A percentile compares a stretch with the other conserved stretches of the same genome.
Evolutionary conservation across 805 yeast species (phyloP).

Genomic region (Saccharomycopsis oosterbeekiorum): DNA sequence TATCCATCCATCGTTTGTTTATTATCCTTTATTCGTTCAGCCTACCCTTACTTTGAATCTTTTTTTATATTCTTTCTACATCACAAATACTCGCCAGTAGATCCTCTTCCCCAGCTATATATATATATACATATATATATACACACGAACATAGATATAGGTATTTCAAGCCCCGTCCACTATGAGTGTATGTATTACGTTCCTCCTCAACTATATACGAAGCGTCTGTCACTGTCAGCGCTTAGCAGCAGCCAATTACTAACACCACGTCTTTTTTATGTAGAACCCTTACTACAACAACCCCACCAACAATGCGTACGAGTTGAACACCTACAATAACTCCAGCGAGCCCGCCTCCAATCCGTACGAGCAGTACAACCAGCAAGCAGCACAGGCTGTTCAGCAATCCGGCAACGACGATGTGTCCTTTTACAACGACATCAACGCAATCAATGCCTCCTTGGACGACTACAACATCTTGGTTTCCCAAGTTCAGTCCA

Average conservation of each 20-base stretch:
- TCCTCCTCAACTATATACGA: too few relatives aligned
- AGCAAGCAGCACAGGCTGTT: neutral
- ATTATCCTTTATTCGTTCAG: too few relatives aligned
- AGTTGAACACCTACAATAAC: neutral
- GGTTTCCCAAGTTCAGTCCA: conserved; percentile 57
- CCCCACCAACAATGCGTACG: neutral
- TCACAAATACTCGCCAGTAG: too few relatives aligned
- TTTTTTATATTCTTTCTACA: too few relatives aligned
- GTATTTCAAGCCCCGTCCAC: too few relatives aligned
- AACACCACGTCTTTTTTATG: neutral
- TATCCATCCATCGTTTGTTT: too few relatives aligned
- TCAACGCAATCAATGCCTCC: conserved; percentile 57
- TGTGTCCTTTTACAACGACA: conserved; percentile 57
- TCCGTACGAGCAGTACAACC: neutral
- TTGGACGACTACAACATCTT: conserved; percentile 62
- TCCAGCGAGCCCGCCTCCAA: neutral
- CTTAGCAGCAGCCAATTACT: neutral
- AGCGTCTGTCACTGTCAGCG: neutral
- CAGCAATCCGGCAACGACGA: conserved; percentile 34
- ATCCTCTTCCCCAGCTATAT: too few relatives aligned
- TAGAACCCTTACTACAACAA: conserved; percentile 6
- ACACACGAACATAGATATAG: too few relatives aligned
- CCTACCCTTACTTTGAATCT: too few relatives aligned
- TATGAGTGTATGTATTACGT: too few relatives aligned
- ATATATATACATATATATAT: too few relatives aligned